Evolutionary conservation across 352 stramenopile genomes (phyloP).

Genomic region (Phytophthora cactorum): DNA sequence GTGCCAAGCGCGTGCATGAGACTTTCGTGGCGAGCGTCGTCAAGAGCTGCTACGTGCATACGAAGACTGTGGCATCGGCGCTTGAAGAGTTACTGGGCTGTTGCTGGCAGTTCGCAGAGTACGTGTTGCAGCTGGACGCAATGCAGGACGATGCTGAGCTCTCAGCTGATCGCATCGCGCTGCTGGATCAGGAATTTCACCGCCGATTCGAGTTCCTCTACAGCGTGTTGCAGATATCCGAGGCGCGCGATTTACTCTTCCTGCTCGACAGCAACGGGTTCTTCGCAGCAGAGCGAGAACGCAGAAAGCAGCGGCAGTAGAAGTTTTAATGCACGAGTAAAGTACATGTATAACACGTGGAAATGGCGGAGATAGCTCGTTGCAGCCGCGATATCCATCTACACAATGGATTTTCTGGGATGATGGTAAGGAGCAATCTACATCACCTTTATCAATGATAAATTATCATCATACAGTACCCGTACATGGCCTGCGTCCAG

Average conservation of each 20-base stretch:
- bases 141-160: slow-evolving; percentile 23
- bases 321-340: slow-evolving; percentile 1
- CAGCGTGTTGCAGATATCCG: slow-evolving; percentile 63
- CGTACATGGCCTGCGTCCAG: not conserved
- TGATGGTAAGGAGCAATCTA: slow-evolving; percentile 10
- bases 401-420: slow-evolving; percentile 36
- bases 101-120: slow-evolving; percentile 81
- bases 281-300: slow-evolving; percentile 54
- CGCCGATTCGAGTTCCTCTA: slow-evolving; percentile 68
- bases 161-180: slow-evolving; percentile 38
- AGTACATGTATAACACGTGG: slow-evolving; percentile 18
- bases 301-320: slow-evolving; percentile 34
- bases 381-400: slow-evolving; percentile 35
- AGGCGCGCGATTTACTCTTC: slow-evolving; percentile 74
- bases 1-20: slow-evolving; percentile 74
- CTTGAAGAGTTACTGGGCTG: slow-evolving; percentile 66
- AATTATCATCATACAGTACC: no score
- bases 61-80: slow-evolving; percentile 58
- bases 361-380: slow-evolving; percentile 2
- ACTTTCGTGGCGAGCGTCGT: slow-evolving; percentile 71
- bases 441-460: slow-evolving; percentile 3
- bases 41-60: slow-evolving; percentile 76
- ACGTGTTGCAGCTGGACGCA: slow-evolving; percentile 46
- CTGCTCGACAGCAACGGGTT: slow-evolving; percentile 78
- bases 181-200: slow-evolving; percentile 63